Base-by-base conservation (phyloP, 495 filamentous ascomycete species). In the Talaromyces trachyspermus region DNA sequence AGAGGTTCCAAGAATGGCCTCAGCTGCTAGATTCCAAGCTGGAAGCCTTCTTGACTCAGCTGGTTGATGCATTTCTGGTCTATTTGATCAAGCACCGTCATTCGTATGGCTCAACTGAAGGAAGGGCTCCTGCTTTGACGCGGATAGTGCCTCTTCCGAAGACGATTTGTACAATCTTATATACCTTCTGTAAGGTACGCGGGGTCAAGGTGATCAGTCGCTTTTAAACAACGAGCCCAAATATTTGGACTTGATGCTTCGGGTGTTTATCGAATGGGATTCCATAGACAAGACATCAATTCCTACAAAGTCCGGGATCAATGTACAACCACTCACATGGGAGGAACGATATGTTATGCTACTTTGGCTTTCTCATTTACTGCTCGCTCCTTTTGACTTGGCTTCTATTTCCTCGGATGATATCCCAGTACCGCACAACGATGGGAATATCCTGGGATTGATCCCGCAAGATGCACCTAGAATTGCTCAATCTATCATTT, bases 11-110 rank as follows among this genome's bases (percentile, higher is more conserved):
- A 73, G 92, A 96, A 68, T 84, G 88, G 55, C 91, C 92, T 15
- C 92, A 99, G 60, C 78, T 99, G 4, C 78, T 99, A n/a, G 92
- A 99, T 63, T 83, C 89, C 1, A 73, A 92, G 60, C 75, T 99
- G 36, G 77, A 81, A 48, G 70, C 68, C 48, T 78, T 94, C 58
- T 62, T 98, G 30, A 79, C 85, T 25, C 69, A 75, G 6, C 71
- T 96, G 37, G 81, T 86, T 15, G 72, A 79, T 58, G 81, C 84
- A 27, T 91, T 87, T 52, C 66, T 95, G 24, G 77, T 78, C 48
- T 86, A 80, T 59, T 61, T 92, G 42, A 48, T 62, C 43, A 59
- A 58, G 19, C 54, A 70, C 57, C 52, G 59, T 26, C 54, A 60
- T 43, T 59, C 72, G 59, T 64, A 72, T 65, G 48, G 59, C 12